Conservation (phyloP, 2,329 filamentous ascomycete genomes). For the Colletotrichum musae region DNA sequence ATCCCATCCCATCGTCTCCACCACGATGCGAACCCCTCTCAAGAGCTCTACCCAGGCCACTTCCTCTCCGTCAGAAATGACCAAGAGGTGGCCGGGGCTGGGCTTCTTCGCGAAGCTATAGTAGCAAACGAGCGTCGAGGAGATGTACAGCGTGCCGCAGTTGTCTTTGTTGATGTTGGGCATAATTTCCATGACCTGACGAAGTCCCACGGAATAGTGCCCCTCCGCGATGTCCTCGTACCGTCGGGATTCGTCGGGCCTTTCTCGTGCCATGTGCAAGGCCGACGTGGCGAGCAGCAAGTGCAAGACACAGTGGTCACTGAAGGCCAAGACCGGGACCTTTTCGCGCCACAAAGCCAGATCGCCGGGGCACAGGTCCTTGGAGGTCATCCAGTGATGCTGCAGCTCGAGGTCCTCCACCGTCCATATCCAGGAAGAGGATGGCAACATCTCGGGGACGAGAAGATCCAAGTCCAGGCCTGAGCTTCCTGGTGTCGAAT, state of each 20-base stretch:
- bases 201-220: slow-evolving; percentile 33
- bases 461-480: neutral
- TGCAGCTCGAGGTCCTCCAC: slow-evolving; percentile 35
- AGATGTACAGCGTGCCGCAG: slow-evolving; percentile 36
- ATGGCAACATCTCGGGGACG: neutral
- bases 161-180: slow-evolving; percentile 32
- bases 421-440: slow-evolving; percentile 24
- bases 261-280: slow-evolving; percentile 16
- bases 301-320: slow-evolving; percentile 34
- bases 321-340: slow-evolving; percentile 37
- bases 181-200: slow-evolving; percentile 35
- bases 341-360: slow-evolving; percentile 33
- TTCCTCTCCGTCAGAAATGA: slow-evolving; percentile 39
- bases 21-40: slow-evolving; percentile 42
- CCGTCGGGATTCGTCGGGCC: neutral
- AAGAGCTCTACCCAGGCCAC: slow-evolving; percentile 43
- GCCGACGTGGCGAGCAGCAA: slow-evolving; percentile 35
- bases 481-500: slow-evolving; percentile 4
- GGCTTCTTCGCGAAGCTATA: slow-evolving; percentile 37
- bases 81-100: slow-evolving; percentile 39
- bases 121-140: slow-evolving; percentile 30
- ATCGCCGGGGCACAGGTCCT: slow-evolving; percentile 17
- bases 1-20: slow-evolving; percentile 37
- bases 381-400: slow-evolving; percentile 32
- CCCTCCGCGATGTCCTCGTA: slow-evolving; percentile 34